Base-by-base conservation (phyloP, 257 asterid genomes). In the Dorcoceras hygrometricum region DNA sequence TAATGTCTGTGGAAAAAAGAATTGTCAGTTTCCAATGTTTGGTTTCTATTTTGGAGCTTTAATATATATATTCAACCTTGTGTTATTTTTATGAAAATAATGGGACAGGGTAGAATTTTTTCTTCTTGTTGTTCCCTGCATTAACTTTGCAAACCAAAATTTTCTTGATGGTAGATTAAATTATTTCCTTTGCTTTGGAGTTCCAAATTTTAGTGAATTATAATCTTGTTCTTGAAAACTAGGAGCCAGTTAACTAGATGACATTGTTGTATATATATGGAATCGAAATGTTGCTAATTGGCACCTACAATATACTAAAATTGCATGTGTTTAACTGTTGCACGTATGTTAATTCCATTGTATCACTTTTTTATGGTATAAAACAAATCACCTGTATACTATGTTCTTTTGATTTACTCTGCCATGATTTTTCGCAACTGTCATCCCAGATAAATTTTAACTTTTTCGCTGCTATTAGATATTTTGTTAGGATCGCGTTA, bases 401-500 rank as follows among this genome's bases (percentile, higher is more conserved):
- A 12, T 11, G 19, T 39, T 39, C 19, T 12, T n/a, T 11, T 5
- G 19, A 24, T 72, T 4, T 50, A 29, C 28, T 59, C 62, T 67
- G 23, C 27, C 65, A 54, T 29, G 23, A 26, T 29, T 12, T 20
- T 57, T 54, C 1, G 48, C 51, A 23, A 46, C 63, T 22, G 19
- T 56, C 29, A 11, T 9, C 27, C 63, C 54, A 51, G 8, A n/a
- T 12, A 26, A 27, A 28, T 51, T 14, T 11, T 65, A 25, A 51
- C 43, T 56, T 19, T 51, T 61, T 18, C 11, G 70, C 39, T 60
- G 55, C 60, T 61, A n/a, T n/a, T n/a, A n/a, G 46, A 26, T n/a
- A 55, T 60, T 23, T 14, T 26, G n/a, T 60, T 34, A 34, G 3
- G 31, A n/a, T 26, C 60, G 34, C 56, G 48, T 63, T 46, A 39